Conservation (phyloP, 805 yeast species). For the Myxozyma geophila region DNA sequence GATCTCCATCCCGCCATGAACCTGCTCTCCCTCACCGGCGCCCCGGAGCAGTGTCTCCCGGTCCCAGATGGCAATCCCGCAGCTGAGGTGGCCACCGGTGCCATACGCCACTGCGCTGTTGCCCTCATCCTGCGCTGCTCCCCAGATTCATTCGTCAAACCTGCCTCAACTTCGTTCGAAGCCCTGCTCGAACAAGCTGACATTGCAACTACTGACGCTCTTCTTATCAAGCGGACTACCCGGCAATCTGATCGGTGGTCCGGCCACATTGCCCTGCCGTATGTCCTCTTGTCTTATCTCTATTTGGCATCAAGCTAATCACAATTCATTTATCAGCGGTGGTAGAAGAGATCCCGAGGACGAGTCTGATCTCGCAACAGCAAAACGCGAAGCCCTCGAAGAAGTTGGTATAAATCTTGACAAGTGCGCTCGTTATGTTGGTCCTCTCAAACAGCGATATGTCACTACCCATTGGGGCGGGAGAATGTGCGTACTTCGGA, state of each 20-base stretch:
- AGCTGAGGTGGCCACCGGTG: conserved; percentile 6
- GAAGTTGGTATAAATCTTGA: conserved; percentile 49
- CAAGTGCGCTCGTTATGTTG: conserved; percentile 41
- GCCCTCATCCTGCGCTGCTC: conserved; percentile 24
- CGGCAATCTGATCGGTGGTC: conserved; percentile 49
- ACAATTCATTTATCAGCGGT: conserved; percentile 36
- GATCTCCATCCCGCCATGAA: neutral
- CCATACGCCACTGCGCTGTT: conserved; percentile 26
- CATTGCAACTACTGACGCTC: conserved; percentile 40
- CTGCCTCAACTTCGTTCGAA: neutral
- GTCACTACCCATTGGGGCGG: conserved; percentile 46
- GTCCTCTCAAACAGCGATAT: conserved; percentile 46
- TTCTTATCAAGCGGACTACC: conserved; percentile 47
- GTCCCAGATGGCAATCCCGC: conserved; percentile 9
- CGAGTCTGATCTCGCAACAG: conserved; percentile 44
- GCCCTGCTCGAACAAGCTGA: conserved; percentile 20
- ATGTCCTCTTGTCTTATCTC: neutral
- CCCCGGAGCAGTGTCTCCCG: conserved; percentile 3
- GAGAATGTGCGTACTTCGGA: conserved; percentile 21
- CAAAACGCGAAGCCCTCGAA: conserved; percentile 47
- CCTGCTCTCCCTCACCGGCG: neutral
- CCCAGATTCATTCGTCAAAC: neutral
- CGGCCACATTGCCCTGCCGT: conserved; percentile 49
- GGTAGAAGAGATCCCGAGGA: conserved; percentile 48
- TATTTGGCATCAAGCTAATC: neutral